A percentile compares a stretch with the other conserved stretches of the same genome.
Conservation (phyloP, 164 flowering plant species). For the Sextonia rubra region DNA sequence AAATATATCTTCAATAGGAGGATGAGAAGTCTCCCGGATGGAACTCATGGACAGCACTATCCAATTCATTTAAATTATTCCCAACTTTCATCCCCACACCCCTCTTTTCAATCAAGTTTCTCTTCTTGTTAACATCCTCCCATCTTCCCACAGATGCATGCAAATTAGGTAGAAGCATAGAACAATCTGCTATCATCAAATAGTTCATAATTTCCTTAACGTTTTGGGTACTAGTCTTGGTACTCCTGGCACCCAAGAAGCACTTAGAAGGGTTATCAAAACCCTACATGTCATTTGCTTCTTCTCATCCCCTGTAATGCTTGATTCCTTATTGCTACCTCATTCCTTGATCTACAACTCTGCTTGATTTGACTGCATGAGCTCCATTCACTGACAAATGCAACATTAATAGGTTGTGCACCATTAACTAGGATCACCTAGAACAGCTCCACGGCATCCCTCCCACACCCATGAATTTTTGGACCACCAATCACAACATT, state of each 20-base stretch:
- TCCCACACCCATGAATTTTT: slow-evolving; percentile 6
- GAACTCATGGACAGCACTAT: slow-evolving; percentile 7
- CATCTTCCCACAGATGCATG: slow-evolving; percentile 15
- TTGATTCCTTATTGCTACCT: slow-evolving; percentile 3
- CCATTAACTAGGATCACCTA: slow-evolving; percentile 3
- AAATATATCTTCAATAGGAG: slow-evolving; percentile 3
- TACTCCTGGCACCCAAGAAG: neutral
- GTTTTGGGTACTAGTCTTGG: neutral
- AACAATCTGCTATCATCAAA: slow-evolving; percentile 10
- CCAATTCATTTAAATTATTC: slow-evolving; percentile 7
- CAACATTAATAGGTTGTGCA: neutral
- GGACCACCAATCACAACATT: slow-evolving; percentile 2
- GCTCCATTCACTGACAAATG: slow-evolving; percentile 4
- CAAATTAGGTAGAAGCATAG: slow-evolving; percentile 13
- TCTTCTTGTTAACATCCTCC: slow-evolving; percentile 6
- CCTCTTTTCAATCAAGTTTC: slow-evolving; percentile 10
- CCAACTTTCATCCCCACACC: slow-evolving; percentile 12
- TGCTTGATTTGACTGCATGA: slow-evolving; percentile 3
- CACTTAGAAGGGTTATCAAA: slow-evolving; percentile 6
- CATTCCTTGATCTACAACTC: slow-evolving; percentile 11
- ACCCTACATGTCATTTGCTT: neutral
- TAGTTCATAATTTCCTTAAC: slow-evolving; percentile 2
- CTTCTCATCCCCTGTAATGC: slow-evolving; percentile 11
- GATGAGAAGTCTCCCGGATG: slow-evolving; percentile 14
- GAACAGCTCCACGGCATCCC: slow-evolving; percentile 10